Percentiles rank a stretch among this genome's conserved stretches.
phyloP scores from a whole-genome alignment of 2,329 filamentous ascomycete species.

The Aureobasidium musti region DNA sequence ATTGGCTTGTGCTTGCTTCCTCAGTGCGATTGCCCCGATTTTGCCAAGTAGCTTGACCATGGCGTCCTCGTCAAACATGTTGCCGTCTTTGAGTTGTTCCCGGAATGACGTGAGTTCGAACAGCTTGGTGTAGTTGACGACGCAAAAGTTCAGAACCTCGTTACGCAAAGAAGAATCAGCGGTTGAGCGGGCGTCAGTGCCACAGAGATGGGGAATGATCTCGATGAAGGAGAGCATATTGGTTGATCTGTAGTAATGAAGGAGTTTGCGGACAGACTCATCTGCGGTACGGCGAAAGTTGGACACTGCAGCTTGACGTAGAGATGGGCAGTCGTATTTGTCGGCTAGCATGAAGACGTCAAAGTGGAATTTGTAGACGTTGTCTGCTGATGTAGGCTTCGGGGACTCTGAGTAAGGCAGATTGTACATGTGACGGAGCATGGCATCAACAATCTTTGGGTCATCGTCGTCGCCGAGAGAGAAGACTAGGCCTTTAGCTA shows the following conservation, averaged over 20 bases:
- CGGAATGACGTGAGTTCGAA: neutral
- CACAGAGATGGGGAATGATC: neutral
- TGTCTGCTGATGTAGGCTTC: no score
- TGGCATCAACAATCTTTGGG: neutral
- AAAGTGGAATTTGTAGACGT: neutral
- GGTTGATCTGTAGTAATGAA: no score
- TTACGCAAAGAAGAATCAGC: neutral
- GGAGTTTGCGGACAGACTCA: no score
- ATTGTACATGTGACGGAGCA: slow-evolving; percentile 16
- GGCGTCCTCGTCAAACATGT: neutral
- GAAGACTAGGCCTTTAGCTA: neutral
- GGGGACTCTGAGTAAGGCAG: neutral
- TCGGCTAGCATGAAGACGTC: neutral
- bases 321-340: slow-evolving; percentile 3
- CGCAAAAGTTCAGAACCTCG: neutral
- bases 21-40: neutral
- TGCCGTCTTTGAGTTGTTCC: neutral
- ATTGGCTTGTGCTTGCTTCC: neutral
- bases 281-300: neutral
- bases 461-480: slow-evolving; percentile 4
- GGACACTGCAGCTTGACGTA: neutral
- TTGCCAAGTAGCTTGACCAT: neutral
- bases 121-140: neutral
- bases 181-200: neutral
- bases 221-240: neutral